phyloP scores from a whole-genome alignment of 306 rosid genomes.

The Inga oerstediana region DNA sequence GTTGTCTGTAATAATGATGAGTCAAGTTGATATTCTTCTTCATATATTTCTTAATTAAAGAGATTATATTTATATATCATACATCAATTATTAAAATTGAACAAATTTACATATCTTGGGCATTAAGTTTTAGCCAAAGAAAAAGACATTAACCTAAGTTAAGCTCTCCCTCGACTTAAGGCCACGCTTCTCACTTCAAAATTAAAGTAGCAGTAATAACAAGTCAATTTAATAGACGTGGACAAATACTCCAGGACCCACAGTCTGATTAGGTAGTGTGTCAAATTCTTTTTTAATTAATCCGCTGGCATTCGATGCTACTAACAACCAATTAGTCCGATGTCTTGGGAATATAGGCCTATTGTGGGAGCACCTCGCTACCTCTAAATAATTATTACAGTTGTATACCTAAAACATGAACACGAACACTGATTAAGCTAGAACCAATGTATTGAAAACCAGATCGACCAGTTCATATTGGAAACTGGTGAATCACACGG shows the following conservation, averaged over 20 bases:
- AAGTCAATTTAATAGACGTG: background rate
- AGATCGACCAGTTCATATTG: accelerated
- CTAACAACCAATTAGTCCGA: accelerated
- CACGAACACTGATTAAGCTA: too few relatives aligned
- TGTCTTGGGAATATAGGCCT: accelerated
- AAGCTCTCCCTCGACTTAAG: background rate
- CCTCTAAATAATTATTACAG: too few relatives aligned
- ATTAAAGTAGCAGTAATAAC: background rate
- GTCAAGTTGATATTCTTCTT: background rate
- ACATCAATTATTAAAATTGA: background rate
- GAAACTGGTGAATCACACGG: too few relatives aligned
- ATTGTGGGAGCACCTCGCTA: accelerated
- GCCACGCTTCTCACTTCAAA: background rate
- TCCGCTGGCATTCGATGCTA: too few relatives aligned
- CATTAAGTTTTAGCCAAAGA: background rate
- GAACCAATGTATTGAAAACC: too few relatives aligned
- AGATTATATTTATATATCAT: background rate
- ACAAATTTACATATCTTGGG: background rate
- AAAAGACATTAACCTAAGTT: background rate
- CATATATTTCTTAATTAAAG: background rate
- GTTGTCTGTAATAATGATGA: background rate
- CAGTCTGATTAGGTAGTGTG: constrained; percentile 31
- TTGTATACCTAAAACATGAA: accelerated
- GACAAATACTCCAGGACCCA: background rate
- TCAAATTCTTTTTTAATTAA: constrained; percentile 17